Percentiles rank a stretch among this genome's conserved stretches.
These are phyloP conservation scores for Strobilomyces echinocephalus DNA, from an alignment of 768 basidiomycete species.

Conservation along the genomic window DNA sequence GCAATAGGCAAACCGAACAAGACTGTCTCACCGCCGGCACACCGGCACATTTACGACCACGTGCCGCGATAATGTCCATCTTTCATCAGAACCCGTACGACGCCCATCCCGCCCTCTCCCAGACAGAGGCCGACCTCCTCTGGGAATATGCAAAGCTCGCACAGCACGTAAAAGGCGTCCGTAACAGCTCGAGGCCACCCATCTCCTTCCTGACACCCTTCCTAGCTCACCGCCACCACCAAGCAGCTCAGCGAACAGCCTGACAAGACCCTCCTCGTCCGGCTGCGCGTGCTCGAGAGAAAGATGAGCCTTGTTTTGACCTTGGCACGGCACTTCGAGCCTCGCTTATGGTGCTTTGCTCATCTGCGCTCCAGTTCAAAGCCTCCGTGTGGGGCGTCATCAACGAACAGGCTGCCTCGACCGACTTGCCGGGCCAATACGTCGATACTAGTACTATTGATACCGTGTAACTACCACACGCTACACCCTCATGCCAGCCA, in stretches of 20 bases:
- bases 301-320: constrained; percentile 96
- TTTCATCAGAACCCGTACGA: constrained; percentile 69
- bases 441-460: constrained; percentile 12
- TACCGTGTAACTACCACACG: constrained; percentile 25
- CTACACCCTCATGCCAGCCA: constrained; percentile 46
- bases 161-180: constrained; percentile 71
- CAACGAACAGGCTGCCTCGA: constrained; percentile 59
- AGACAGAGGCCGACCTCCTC: constrained; percentile 72
- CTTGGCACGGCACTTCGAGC: constrained; percentile 45
- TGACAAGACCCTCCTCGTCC: constrained; percentile 69
- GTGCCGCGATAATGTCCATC: background rate
- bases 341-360: background rate
- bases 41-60: background rate
- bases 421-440: constrained; percentile 13
- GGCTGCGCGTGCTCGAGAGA: constrained; percentile 77
- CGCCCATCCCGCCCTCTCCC: constrained; percentile 59
- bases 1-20: background rate
- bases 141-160: constrained; percentile 93
- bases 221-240: constrained; percentile 63
- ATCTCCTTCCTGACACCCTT: background rate
- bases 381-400: constrained; percentile 95
- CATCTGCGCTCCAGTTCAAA: constrained; percentile 63
- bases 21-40: background rate
- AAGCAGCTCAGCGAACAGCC: constrained; percentile 68
- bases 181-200: background rate